phyloP scores from a whole-genome alignment of 2,329 filamentous ascomycete genomes.

The Capronia coronata region DNA sequence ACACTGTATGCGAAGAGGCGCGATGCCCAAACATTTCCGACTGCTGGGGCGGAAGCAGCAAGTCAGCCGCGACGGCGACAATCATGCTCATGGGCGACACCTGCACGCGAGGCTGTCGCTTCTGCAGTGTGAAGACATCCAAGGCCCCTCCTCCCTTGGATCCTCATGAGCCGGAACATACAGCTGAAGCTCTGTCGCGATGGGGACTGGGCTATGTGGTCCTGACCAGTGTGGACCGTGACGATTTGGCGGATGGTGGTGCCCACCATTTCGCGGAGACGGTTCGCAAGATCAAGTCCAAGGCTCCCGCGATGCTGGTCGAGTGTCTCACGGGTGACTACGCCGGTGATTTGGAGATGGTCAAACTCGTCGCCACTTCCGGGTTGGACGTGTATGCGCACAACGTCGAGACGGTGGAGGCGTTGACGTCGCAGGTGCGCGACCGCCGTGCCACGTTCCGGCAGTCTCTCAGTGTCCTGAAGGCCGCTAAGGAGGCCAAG shows the following conservation, averaged over 20 bases:
- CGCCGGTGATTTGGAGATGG: slow-evolving; percentile 77
- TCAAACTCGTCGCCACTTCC: slow-evolving; percentile 71
- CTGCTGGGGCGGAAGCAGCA: slow-evolving; percentile 90
- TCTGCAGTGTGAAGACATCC: slow-evolving; percentile 92
- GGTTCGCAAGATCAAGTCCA: slow-evolving; percentile 85
- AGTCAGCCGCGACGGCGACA: slow-evolving; percentile 86
- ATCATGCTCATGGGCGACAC: slow-evolving; percentile 99
- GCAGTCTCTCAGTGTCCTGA: slow-evolving; percentile 73
- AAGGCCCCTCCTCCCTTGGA: slow-evolving; percentile 73
- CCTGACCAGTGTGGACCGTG: slow-evolving; percentile 84
- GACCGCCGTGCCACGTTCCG: slow-evolving; percentile 85
- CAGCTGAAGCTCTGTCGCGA: slow-evolving; percentile 80
- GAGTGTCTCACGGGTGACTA: slow-evolving; percentile 68
- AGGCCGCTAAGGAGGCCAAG: slow-evolving; percentile 70
- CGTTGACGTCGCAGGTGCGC: slow-evolving; percentile 77
- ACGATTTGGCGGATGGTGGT: slow-evolving; percentile 84
- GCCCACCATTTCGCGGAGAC: slow-evolving; percentile 89
- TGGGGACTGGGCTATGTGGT: slow-evolving; percentile 98
- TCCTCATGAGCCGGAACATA: slow-evolving; percentile 93
- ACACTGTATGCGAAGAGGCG: slow-evolving; percentile 97
- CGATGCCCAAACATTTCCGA: slow-evolving; percentile 96
- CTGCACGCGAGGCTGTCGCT: slow-evolving; percentile 90
- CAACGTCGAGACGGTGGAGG: slow-evolving; percentile 93
- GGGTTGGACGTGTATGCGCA: slow-evolving; percentile 95
- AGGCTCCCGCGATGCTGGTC: slow-evolving; percentile 46